Evolutionary conservation across 139 green algal species (phyloP).

Genomic region (Picochlorum sp.): DNA sequence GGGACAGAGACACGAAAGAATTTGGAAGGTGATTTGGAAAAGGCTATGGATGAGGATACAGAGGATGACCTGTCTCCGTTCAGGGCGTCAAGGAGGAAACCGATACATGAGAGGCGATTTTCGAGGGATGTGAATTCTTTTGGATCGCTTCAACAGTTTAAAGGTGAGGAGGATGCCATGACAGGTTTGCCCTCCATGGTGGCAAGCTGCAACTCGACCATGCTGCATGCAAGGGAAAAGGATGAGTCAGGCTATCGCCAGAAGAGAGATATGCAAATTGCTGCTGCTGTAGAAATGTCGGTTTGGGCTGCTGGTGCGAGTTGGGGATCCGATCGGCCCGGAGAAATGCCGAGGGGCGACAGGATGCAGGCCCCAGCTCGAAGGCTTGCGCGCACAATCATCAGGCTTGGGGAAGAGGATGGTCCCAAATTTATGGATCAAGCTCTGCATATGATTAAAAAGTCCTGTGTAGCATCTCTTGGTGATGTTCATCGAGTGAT

Average conservation of each 20-base stretch:
- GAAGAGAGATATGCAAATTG: conserved; percentile 5
- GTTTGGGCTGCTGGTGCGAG: conserved; percentile 4
- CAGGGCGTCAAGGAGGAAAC: not conserved
- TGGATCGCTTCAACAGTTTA: not conserved
- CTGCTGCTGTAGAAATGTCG: conserved; percentile 7
- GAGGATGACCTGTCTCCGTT: not conserved
- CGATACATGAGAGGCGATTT: not conserved
- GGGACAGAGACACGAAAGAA: no score
- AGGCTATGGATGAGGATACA: not conserved
- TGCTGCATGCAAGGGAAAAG: not conserved
- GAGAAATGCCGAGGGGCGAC: not conserved
- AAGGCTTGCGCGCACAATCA: conserved; percentile 61
- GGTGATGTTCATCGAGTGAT: conserved; percentile 30
- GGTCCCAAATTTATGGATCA: conserved; percentile 48
- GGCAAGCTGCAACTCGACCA: not conserved
- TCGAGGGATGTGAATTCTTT: not conserved
- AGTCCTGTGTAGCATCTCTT: conserved; percentile 10
- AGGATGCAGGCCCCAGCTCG: conserved; percentile 54
- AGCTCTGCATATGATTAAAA: conserved; percentile 39
- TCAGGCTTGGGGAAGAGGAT: conserved; percentile 50
- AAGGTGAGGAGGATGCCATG: not conserved
- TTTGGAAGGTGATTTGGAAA: no score
- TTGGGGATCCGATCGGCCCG: not conserved
- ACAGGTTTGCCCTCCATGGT: not conserved
- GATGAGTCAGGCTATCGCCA: not conserved